Percentiles rank a stretch among this genome's conserved stretches.
phyloP scores from a whole-genome alignment of 192 early-diverging fungal genomes.

The Diversispora epigaea region DNA sequence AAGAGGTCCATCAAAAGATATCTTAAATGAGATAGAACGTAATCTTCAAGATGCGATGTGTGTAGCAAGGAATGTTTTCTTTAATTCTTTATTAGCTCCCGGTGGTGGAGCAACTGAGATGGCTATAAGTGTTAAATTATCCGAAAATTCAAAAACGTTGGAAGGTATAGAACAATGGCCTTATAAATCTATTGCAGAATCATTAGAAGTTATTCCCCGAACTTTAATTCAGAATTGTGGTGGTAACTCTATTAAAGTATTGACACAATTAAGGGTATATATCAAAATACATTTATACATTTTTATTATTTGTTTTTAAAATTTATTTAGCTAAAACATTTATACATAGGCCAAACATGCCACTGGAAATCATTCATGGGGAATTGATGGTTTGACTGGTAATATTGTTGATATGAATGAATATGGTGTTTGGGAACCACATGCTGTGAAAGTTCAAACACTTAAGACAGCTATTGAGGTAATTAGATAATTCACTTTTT shows the following conservation, averaged over 20 bases:
- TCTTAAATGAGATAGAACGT: conserved; percentile 96
- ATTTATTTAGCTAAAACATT: background rate
- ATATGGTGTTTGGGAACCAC: conserved; percentile 99
- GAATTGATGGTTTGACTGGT: conserved; percentile 92
- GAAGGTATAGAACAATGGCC: conserved; percentile 95
- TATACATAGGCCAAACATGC: conserved; percentile 81
- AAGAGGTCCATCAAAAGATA: conserved; percentile 97
- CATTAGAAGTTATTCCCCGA: conserved; percentile 97
- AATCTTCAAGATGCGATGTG: conserved; percentile 99
- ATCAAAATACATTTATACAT: background rate
- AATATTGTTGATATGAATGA: conserved; percentile 94
- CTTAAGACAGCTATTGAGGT: conserved; percentile 99
- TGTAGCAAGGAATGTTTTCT: conserved; percentile 97
- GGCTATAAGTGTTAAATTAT: conserved; percentile 87
- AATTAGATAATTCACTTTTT: conserved; percentile 24
- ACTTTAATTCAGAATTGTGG: conserved; percentile 99
- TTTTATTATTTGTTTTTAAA: background rate
- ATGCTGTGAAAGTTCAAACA: conserved; percentile 99
- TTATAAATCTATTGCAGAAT: conserved; percentile 91
- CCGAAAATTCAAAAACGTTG: conserved; percentile 85
- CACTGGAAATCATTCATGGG: conserved; percentile 82
- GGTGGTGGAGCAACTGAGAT: conserved; percentile 99
- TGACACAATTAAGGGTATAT: conserved; percentile 77
- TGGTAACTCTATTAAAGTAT: conserved; percentile 94
- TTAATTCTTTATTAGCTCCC: conserved; percentile 88